phyloP scores from a whole-genome alignment of 2,329 filamentous ascomycete genomes.

The Stemphylium lycopersici region DNA sequence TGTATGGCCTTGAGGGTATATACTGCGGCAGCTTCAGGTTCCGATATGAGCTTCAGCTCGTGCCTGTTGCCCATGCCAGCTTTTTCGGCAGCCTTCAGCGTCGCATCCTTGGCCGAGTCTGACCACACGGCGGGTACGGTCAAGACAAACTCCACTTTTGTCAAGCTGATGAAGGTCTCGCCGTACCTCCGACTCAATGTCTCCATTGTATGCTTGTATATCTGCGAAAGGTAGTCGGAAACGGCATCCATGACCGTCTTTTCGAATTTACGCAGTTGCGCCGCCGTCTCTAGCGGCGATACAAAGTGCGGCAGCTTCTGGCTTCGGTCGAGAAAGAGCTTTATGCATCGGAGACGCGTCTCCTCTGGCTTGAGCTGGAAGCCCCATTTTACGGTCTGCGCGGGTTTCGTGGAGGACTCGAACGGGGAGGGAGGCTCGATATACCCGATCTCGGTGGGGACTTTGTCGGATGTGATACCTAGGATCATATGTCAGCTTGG shows the following conservation, averaged over 20 bases:
- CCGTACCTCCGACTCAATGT: conserved; percentile 76
- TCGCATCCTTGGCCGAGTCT: conserved; percentile 84
- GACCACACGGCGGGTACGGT: conserved; percentile 82
- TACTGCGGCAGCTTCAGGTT: conserved; percentile 78
- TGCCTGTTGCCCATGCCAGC: conserved; percentile 76
- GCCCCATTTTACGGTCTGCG: conserved; percentile 68
- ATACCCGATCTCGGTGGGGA: conserved; percentile 76
- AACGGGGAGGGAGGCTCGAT: conserved; percentile 32
- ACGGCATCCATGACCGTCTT: conserved; percentile 82
- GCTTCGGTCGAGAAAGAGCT: conserved; percentile 80
- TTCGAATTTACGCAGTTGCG: conserved; percentile 74
- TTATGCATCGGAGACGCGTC: conserved; percentile 78
- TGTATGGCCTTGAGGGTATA: conserved; percentile 82
- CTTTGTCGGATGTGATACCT: conserved; percentile 82
- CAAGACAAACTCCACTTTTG: conserved; percentile 77
- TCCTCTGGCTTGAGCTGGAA: conserved; percentile 83
- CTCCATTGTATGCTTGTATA: conserved; percentile 80
- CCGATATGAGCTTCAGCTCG: conserved; percentile 78
- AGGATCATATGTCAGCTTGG: conserved; percentile 15
- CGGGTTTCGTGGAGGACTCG: conserved; percentile 27
- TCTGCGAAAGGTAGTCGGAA: conserved; percentile 77
- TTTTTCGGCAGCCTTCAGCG: conserved; percentile 75
- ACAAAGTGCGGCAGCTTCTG: conserved; percentile 84
- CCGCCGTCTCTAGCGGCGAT: conserved; percentile 76
- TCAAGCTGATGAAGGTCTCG: conserved; percentile 77